A percentile compares a stretch with the other conserved stretches of the same genome.
These are phyloP conservation scores for Hibiscus trionum DNA, from an alignment of 345 rosid species.

Conservation along the genomic window DNA sequence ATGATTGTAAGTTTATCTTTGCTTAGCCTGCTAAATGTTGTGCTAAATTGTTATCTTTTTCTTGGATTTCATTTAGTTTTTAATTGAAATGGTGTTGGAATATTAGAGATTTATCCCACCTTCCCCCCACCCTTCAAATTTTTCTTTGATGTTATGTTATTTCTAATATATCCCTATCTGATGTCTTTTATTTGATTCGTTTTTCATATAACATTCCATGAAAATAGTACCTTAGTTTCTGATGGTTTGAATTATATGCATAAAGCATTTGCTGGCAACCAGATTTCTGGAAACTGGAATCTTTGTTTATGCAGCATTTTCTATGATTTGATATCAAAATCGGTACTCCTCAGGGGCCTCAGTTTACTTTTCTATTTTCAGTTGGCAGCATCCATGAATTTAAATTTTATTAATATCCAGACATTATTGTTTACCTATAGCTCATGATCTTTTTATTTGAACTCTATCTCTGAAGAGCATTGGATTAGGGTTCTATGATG, in stretches of 20 bases:
- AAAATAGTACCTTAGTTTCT: not conserved
- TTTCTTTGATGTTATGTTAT: not conserved
- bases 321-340: slow-evolving; percentile 1
- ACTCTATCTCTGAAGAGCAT: not conserved
- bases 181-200: not conserved
- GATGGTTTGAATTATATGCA: slow-evolving; percentile 28
- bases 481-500: not conserved
- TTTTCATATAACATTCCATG: not conserved
- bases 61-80: not conserved
- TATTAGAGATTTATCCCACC: not conserved
- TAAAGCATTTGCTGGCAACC: not conserved
- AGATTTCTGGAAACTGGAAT: not conserved
- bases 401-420: not conserved
- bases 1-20: slow-evolving; percentile 74
- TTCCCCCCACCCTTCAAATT: not conserved
- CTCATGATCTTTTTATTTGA: not conserved
- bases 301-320: not conserved
- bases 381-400: not conserved
- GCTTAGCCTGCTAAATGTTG: slow-evolving; percentile 2
- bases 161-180: not conserved
- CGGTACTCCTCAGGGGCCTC: not conserved
- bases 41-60: not conserved
- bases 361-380: not conserved
- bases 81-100: slow-evolving; percentile 5
- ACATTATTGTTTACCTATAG: not conserved